phyloP scores from a whole-genome alignment of 78 protist genomes.

The Speleostelium caveatum region DNA sequence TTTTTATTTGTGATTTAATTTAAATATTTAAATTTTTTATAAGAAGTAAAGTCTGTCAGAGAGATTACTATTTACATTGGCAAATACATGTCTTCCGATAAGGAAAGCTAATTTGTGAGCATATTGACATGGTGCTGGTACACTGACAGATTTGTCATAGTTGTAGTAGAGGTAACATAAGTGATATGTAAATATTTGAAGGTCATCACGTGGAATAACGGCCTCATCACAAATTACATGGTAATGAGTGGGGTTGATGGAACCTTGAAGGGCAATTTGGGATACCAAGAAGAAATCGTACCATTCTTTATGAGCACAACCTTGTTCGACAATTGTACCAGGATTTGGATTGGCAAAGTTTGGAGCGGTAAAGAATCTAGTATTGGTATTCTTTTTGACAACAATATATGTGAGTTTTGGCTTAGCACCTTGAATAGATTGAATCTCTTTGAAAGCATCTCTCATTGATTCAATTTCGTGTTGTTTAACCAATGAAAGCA shows the following conservation, averaged over 20 bases:
- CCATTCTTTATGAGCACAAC: constrained; percentile 17
- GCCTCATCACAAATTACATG: constrained; percentile 38
- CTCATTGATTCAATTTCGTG: constrained; percentile 4
- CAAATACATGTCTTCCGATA: constrained; percentile 28
- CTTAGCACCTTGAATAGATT: neutral
- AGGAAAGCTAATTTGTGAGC: constrained; percentile 28
- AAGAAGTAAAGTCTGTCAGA: constrained; percentile 20
- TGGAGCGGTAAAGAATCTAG: constrained; percentile 37
- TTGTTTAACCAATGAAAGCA: constrained; percentile 18
- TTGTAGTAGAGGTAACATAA: constrained; percentile 33
- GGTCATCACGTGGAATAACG: neutral
- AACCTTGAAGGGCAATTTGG: constrained; percentile 44
- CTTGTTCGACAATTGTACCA: constrained; percentile 58
- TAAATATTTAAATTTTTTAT: constrained; percentile 6
- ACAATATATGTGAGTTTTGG: constrained; percentile 50
- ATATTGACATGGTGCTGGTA: constrained; percentile 40
- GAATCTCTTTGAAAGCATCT: constrained; percentile 39
- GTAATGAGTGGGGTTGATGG: constrained; percentile 76
- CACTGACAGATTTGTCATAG: constrained; percentile 33
- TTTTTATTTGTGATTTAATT: neutral
- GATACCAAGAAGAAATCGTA: constrained; percentile 52
- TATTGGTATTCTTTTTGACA: constrained; percentile 78
- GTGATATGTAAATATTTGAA: constrained; percentile 22
- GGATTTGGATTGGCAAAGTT: constrained; percentile 19
- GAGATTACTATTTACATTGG: neutral